Percentiles rank a stretch among this genome's conserved stretches.
Evolutionary conservation across 2,329 filamentous ascomycete species (phyloP).

Genomic region (Penicillium palitans): DNA sequence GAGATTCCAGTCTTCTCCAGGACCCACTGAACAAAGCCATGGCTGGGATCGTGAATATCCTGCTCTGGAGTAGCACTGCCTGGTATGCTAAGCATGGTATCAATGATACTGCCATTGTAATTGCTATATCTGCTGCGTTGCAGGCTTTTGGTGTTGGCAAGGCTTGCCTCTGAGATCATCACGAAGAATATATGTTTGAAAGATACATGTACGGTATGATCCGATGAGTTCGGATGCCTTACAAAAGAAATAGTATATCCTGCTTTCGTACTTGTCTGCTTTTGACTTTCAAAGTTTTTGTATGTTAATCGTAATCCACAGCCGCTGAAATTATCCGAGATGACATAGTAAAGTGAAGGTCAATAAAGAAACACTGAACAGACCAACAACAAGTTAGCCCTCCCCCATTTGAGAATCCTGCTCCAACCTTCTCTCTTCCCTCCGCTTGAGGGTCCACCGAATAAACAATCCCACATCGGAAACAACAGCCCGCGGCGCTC

Average conservation of each 20-base stretch:
- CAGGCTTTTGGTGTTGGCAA: constrained; percentile 26
- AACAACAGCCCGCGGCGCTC: constrained; percentile 39
- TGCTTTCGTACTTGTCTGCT: not conserved
- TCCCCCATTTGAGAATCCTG: not conserved
- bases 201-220: not conserved
- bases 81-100: constrained; percentile 35
- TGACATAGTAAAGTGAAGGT: not conserved
- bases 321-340: not conserved
- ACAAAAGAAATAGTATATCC: not conserved
- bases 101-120: constrained; percentile 22
- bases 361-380: not conserved
- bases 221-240: not conserved
- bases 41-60: constrained; percentile 26
- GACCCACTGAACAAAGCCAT: constrained; percentile 34
- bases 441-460: constrained; percentile 30
- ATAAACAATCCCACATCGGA: constrained; percentile 44
- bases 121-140: constrained; percentile 26
- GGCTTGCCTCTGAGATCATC: constrained; percentile 5
- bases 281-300: not conserved
- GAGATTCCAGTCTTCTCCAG: constrained; percentile 20
- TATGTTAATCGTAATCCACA: not conserved
- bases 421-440: not conserved
- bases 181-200: not conserved
- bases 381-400: not conserved
- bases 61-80: constrained; percentile 32